Base-by-base conservation (phyloP, 2,329 filamentous ascomycete genomes). In the Chalara sp. region DNA sequence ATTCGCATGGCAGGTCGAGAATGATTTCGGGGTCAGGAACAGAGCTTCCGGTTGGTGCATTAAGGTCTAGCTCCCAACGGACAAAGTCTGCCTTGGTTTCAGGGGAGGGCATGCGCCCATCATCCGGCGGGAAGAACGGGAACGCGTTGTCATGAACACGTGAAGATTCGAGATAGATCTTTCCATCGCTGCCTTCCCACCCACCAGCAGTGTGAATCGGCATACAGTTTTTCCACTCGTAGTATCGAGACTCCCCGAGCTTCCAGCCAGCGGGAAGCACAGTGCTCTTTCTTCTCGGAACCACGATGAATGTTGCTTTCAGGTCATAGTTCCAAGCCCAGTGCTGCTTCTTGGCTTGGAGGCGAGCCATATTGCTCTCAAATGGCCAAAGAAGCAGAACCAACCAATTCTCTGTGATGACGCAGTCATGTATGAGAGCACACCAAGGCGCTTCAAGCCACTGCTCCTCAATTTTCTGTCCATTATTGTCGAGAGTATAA, bases 281-380 rank as follows among this genome's bases (percentile, higher is more conserved):
- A 55, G 72, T 76, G 0, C 68, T 75, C 2, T 70, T 70, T 1
- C 71, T 61, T 6, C 76, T 66, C 6, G 76, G 76, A 2, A 78
- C 73, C 5, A 79, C 65, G 1, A 74, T 76, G 53, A 79, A 79
- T 63, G 72, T 75, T 56, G 78, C 75, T 54, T 78, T 73, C 56
- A 78, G 74, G 6, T 75, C 63, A 1, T 75, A 72, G 45, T 75
- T 71, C 73, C 73, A 76, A 0, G 72, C 72, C 64, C 73, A 76
- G 60, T 76, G 74, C 52, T 75, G 72, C 1, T 70, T 71, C 0
- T 73, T 73, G 2, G 54, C 59, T 59, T 69, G 69, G 56, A 77
- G 62, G 8, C 71, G 64, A 35, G 71, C 70, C 6, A 71, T 55
- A 12, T 70, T 67, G 53, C 68, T 71, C 50, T 4, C 73, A 70